Base-by-base conservation (phyloP, 2,329 filamentous ascomycete species). In the Aspergillus spinulosporus region DNA sequence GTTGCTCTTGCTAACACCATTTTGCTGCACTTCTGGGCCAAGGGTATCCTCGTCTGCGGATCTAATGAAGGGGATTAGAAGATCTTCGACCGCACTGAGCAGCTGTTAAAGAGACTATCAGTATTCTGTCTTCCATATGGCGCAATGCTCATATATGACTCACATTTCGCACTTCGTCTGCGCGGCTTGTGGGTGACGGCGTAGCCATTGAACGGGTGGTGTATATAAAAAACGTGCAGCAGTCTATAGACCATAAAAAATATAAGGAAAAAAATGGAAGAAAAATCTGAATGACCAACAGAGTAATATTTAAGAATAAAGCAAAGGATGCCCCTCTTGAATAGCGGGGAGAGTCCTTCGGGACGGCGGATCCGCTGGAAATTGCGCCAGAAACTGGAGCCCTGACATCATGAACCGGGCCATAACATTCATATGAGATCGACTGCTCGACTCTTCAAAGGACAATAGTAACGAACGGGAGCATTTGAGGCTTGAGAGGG, bases 1-100 rank as follows among this genome's bases (percentile, higher is more conserved):
- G 44, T 71, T 68, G 45, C 58, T 54, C 28, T 63, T 65, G 50
- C 65, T 60, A 54, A 53, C 59, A 45, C 56, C 56, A 45, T 61
- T 58, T 40, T 56, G 50, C 28, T 53, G 49, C 29, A 50, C 39
- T 43, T 56, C 53, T 11, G 52, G 46, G 28, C 44, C 47, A 58
- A 59, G 44, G 44, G 57, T 49, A 44, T 70, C 67, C 28, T 69
- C 60, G 58, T 79, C 77, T 56, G 77, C 76, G 21, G 72, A 66
- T 48, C 68, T 68, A 52, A 80, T 74, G 62, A 78, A 80, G 2
- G 74, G 72, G 34, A 79, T 72, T 8, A 80, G 65, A 44, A 76
- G 75, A 32, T 73, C 68, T 64, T 78, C 66, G 32, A 78, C 75
- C 34, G 74, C 71, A 34, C 64, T 69, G 4, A 74, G 63, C 50